These are phyloP conservation scores for Phellopilus nigrolimitatus DNA, from an alignment of 1,284 basidiomycete genomes.

Conservation along the genomic window DNA sequence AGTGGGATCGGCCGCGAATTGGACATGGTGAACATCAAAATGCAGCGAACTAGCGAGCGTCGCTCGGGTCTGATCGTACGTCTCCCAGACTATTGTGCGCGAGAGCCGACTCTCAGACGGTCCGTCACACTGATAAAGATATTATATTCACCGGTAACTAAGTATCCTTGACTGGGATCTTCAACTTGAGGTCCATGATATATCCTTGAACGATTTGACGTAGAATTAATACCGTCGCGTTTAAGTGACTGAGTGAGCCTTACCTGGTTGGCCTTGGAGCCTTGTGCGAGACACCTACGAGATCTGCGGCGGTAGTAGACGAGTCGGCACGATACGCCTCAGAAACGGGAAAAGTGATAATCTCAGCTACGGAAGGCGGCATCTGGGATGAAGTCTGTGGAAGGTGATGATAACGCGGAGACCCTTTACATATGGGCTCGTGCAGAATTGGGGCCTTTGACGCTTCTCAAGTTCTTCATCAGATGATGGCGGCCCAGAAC, in stretches of 20 bases:
- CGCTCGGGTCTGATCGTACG: not conserved
- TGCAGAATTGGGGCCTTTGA: not conserved
- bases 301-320: not conserved
- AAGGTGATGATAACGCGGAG: not conserved
- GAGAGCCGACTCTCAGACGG: not conserved
- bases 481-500: not conserved
- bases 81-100: not conserved
- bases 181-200: not conserved
- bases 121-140: not conserved
- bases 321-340: not conserved
- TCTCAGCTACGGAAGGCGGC: not conserved
- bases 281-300: not conserved
- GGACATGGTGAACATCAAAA: not conserved
- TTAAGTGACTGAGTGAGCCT: not conserved
- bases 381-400: not conserved
- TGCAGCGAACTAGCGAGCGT: not conserved
- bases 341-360: not conserved
- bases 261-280: not conserved
- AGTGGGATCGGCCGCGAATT: not conserved
- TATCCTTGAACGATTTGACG: not conserved
- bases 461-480: slow-evolving; percentile 22
- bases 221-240: not conserved
- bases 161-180: not conserved
- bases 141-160: not conserved
- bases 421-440: not conserved